Conservation (phyloP, 768 basidiomycete genomes). For the Obba rivulosa region DNA sequence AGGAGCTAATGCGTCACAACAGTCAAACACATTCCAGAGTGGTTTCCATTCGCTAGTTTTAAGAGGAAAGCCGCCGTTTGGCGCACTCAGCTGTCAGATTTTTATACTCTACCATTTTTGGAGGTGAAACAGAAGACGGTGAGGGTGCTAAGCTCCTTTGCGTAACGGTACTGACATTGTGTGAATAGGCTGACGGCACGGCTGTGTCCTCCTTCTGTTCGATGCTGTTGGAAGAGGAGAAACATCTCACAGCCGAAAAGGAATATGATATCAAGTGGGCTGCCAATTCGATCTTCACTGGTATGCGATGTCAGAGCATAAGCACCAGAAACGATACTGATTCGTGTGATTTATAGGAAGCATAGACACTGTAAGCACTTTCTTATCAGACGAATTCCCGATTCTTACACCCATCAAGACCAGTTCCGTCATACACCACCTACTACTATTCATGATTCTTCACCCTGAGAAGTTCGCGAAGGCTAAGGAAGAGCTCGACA, state of each 20-base stretch:
- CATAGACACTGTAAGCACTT: slow-evolving; percentile 47
- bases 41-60: slow-evolving; percentile 25
- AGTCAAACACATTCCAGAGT: slow-evolving; percentile 22
- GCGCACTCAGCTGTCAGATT: background rate
- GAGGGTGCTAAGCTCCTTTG: too few relatives aligned
- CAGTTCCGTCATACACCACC: slow-evolving; percentile 47
- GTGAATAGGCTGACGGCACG: slow-evolving; percentile 33
- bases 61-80: slow-evolving; percentile 14
- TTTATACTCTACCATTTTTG: too few relatives aligned
- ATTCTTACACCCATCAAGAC: slow-evolving; percentile 31
- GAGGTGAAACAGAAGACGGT: too few relatives aligned
- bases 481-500: slow-evolving; percentile 68
- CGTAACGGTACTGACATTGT: too few relatives aligned
- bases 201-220: slow-evolving; percentile 34
- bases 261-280: slow-evolving; percentile 72
- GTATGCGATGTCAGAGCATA: too few relatives aligned
- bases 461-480: slow-evolving; percentile 49
- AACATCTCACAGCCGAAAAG: slow-evolving; percentile 27
- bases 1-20: background rate
- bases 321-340: too few relatives aligned
- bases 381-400: background rate
- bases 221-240: slow-evolving; percentile 46
- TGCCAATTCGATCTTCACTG: slow-evolving; percentile 63
- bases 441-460: slow-evolving; percentile 60
- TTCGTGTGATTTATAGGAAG: slow-evolving; percentile 35